Evolutionary conservation across 768 basidiomycete species (phyloP), one percentile per base, ranked within the genome.

Genomic region (Mycena maculata): DNA sequence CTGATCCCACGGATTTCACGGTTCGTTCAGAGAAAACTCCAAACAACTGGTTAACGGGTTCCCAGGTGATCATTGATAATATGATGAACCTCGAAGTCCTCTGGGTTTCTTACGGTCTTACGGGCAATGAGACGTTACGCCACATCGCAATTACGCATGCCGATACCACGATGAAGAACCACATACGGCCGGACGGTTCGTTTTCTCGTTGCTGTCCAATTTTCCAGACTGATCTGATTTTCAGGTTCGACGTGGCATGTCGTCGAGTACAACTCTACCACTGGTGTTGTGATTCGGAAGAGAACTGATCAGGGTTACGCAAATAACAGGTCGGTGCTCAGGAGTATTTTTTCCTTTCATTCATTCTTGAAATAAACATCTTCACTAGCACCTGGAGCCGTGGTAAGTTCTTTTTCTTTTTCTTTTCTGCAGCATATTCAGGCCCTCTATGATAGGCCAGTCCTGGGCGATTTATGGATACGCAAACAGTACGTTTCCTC

Each of bases 1-100:
- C 84, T 3, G 85, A 89, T 72, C 85, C 89, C 7, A 87, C 86
- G 2, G 82, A 87, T 68, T 91, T 91, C 74, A 81, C 83, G 73
- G 89, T 87, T 50, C 28, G 80, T 69, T 11, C 57, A 45, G 27
- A 23, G 7, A 16, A 57, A 64, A 53, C 18, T 33, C n/a, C n/a
- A n/a, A 2, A 18, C 1, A 44, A 53, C 4, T 18, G 12, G 42
- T 53, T 47, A 42, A 31, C 12, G 47, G 44, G 20, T 22, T 36
- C 45, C 10, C 66, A 86, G 87, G 90, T 92, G 54, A 91, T 92
- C 74, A 91, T 92, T 49, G 90, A 92, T 78, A 91, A 90, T 74
- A 90, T 92, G 90, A 91, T 92, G 89, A 92, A 89, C 71, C 84
- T 92, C 22, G 89, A 92, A 76, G 80, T 90, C 18, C 76, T 91